Evolutionary conservation across 345 rosid genomes (phyloP), one percentile per base, ranked within the genome.

Genomic region (Kandelia obovata): DNA sequence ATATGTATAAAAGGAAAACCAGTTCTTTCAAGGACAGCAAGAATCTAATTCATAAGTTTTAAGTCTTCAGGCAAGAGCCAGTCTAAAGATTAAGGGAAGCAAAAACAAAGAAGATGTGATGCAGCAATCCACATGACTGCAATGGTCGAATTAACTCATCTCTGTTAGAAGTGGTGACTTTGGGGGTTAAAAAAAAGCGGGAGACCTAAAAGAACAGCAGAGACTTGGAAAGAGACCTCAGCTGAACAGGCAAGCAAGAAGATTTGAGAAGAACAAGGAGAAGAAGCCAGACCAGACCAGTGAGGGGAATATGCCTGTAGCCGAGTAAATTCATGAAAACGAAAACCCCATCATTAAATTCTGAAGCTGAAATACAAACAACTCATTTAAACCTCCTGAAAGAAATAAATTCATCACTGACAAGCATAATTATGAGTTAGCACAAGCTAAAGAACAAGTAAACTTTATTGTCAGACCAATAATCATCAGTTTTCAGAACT

Each of bases 381-480:
- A 17, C 34, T 30, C 46, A 6, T 34, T 7, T 10, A 25, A 27
- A 15, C 7, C 25, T 7, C 47, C 55, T 19, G 3, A 55, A 61
- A 25, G 43, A 30, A 56, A 70, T 32, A 51, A 27, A 71, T 35
- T 58, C 64, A 62, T 2, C 58, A 46, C 30, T 66, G 71, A 55
- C 43, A 55, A 60, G 26, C 34, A 68, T 34, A 59, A 47, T 43
- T 43, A 49, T 32, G 62, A 69, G 69, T 17, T 53, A n/a, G 43
- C 47, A 10, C 58, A 49, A 64, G 37, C 21, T 15, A 28, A 67
- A 34, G 37, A 34, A 7, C 37, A 34, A 46, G 16, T 23, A 58
- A 62, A 59, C 67, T 21, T 16, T 69, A 68, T 39, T 65, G 82
- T 67, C 82, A 80, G 77, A 70, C 9, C 46, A 63, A 28, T 64